Evolutionary conservation across 2,329 filamentous ascomycete genomes (phyloP), one percentile per base, ranked within the genome.

Genomic region (Curvularia sp.): DNA sequence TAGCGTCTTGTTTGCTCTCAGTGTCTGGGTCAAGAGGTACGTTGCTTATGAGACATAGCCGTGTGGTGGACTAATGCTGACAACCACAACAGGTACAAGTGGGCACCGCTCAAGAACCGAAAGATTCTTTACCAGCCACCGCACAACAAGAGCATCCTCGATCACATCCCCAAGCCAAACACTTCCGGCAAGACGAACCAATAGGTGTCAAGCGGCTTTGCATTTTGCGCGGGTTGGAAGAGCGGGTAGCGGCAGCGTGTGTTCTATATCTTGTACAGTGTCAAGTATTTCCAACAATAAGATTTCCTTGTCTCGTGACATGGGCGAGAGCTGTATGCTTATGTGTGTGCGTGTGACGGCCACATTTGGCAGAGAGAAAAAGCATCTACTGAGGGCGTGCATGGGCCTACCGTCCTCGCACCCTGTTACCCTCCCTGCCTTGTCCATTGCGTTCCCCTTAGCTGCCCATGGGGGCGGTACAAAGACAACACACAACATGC

Each of bases 21-120:
- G 91, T 79, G 87, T 99, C 73, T 99, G 93, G 93, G 90, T 98
- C 68, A 99, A 99, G 91, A 89, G 93, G 83, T 83, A 70, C 70
- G 79, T 48, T 19, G 21, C 1, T n/a, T 9, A 28, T 23, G 21
- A 30, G 47, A 19, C 5, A 23, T n/a, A 41, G 25, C 8, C 30
- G 50, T 30, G 1, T 19, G 13, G 21, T 21, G 25, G 15, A 55
- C n/a, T 15, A 38, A 49, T 21, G 63, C 73, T 79, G 61, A 79
- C 70, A 61, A 53, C 23, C 27, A 18, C 19, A 49, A 55, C 62
- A 83, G 81, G 73, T 99, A 99, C 89, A 99, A 98, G 88, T 99
- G 95, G 95, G 86, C 93, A 60, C 89, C 91, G 74, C 83, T 99
- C 80, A 99, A 99, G 90, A 90, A 93, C 73, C 89, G 95, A 77